Evolutionary conservation across 768 basidiomycete species (phyloP).

Genomic region (Auriscalpium microsporum): DNA sequence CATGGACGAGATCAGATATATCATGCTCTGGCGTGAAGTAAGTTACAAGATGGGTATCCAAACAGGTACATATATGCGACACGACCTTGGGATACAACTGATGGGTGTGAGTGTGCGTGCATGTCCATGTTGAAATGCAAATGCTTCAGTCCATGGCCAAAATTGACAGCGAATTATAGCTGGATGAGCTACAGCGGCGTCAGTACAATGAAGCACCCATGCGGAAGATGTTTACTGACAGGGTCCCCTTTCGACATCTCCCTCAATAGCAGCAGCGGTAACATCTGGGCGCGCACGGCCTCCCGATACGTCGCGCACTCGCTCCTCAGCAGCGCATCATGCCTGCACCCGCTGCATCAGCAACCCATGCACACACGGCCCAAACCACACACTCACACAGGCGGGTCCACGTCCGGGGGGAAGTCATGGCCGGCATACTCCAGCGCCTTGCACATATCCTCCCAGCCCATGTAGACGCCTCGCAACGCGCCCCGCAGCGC

Average conservation of each 20-base stretch:
- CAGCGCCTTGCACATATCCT: not conserved
- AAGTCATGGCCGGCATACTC: not conserved
- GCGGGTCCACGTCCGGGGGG: not conserved
- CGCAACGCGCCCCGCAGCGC: not conserved
- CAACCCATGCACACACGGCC: not conserved
- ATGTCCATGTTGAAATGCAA: too few relatives aligned
- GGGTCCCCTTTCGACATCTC: not conserved
- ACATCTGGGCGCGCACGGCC: too few relatives aligned
- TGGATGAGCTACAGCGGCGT: not conserved
- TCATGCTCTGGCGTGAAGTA: too few relatives aligned
- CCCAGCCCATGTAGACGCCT: not conserved
- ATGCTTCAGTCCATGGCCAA: too few relatives aligned
- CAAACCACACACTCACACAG: not conserved
- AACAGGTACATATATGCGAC: too few relatives aligned
- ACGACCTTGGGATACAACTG: too few relatives aligned
- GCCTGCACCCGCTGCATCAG: not conserved
- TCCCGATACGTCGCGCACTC: not conserved
- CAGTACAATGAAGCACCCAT: not conserved
- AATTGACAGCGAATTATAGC: not conserved
- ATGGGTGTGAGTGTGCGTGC: too few relatives aligned
- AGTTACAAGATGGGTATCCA: too few relatives aligned
- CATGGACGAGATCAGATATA: too few relatives aligned
- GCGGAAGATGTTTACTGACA: not conserved
- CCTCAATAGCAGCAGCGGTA: not conserved
- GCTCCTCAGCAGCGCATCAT: not conserved